These are phyloP conservation scores for Haplosporangium gracile DNA, from an alignment of 192 early-diverging fungal genomes.

Conservation along the genomic window DNA sequence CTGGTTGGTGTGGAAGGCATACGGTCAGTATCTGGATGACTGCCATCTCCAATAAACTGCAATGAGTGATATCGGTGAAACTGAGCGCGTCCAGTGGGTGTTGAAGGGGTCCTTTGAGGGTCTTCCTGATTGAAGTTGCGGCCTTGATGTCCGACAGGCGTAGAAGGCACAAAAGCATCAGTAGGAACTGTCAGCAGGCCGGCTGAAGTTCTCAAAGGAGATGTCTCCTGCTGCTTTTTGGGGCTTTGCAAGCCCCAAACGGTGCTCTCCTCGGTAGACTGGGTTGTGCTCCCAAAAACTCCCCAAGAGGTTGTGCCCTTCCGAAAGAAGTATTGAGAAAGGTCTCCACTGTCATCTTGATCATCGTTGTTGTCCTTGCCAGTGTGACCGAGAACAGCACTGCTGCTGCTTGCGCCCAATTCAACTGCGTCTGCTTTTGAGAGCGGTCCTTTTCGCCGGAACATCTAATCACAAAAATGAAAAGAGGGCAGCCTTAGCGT, in stretches of 20 bases:
- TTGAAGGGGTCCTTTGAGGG: neutral
- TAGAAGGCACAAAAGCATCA: conserved; percentile 18
- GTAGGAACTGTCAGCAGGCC: neutral
- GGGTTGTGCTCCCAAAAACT: conserved; percentile 8
- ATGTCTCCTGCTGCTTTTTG: conserved; percentile 15
- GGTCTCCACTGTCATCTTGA: conserved; percentile 11
- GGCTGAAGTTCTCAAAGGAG: neutral
- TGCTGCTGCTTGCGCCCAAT: neutral
- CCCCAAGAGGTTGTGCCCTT: conserved; percentile 42
- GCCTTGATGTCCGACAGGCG: neutral
- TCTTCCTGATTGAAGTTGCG: neutral
- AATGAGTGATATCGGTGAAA: conserved; percentile 13
- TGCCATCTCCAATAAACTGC: neutral
- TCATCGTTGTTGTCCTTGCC: neutral
- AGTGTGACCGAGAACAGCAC: neutral
- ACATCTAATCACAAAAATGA: conserved; percentile 10
- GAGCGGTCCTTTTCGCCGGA: conserved; percentile 32
- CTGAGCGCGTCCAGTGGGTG: conserved; percentile 13
- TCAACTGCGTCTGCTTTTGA: conserved; percentile 28
- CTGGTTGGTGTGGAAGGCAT: conserved; percentile 22
- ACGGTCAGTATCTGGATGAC: neutral
- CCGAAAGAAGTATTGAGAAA: conserved; percentile 16
- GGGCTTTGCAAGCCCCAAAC: neutral
- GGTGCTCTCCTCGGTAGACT: neutral
- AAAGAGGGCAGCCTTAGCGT: neutral